Percentiles rank a stretch among this genome's conserved stretches.
phyloP scores from a whole-genome alignment of 2,329 filamentous ascomycete species.

The Cladosporium sp. region DNA sequence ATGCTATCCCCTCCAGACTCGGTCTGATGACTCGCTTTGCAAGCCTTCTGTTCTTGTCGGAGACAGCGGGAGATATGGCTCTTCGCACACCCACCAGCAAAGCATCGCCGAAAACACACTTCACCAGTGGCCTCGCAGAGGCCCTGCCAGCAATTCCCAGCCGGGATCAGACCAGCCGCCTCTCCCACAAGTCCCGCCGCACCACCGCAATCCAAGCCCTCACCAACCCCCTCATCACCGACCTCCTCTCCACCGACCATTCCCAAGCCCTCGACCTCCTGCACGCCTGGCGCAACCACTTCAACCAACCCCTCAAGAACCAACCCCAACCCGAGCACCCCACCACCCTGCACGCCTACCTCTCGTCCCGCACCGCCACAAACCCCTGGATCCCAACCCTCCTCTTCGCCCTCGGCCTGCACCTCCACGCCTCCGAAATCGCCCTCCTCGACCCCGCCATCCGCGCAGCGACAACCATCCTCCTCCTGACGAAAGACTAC shows the following conservation, averaged over 20 bases:
- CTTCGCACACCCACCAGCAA: neutral
- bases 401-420: slow-evolving; percentile 1
- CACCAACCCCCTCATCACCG: neutral
- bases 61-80: neutral
- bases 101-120: neutral
- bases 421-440: neutral
- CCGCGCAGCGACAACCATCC: neutral
- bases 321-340: neutral
- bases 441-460: neutral
- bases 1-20: neutral
- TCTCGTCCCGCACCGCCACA: neutral
- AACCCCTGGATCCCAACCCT: neutral
- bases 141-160: neutral
- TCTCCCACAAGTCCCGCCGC: neutral
- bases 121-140: neutral
- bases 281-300: neutral
- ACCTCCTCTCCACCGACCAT: neutral
- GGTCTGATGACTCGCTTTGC: neutral
- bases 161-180: neutral
- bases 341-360: neutral
- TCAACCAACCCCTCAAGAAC: neutral
- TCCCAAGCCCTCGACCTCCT: neutral
- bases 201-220: neutral
- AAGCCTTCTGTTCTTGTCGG: neutral
- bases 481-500: slow-evolving; percentile 1